Conservation (phyloP, 1,284 basidiomycete genomes). For the Rhodotorula sp. region DNA sequence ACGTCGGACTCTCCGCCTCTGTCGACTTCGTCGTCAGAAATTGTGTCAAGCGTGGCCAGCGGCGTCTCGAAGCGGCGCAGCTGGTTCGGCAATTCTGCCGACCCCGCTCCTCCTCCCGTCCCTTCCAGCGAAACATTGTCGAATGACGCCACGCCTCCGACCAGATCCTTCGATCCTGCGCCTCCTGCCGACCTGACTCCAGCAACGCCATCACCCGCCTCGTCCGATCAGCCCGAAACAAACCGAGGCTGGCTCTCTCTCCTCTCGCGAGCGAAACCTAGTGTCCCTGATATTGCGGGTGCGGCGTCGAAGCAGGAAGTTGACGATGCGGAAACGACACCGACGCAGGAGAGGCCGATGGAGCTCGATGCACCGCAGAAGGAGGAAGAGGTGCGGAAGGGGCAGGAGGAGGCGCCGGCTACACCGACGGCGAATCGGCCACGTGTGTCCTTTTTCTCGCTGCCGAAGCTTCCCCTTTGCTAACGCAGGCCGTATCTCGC, state of each 20-base stretch:
- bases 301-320: background rate
- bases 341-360: background rate
- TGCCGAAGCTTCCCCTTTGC: too few species aligned
- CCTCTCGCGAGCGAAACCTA: conserved; percentile 1
- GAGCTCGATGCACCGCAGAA: background rate
- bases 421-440: background rate
- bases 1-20: too few species aligned
- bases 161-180: background rate
- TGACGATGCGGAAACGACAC: background rate
- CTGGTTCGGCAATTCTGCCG: too few species aligned
- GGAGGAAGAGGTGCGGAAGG: background rate
- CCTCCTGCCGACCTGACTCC: background rate
- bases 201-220: too few species aligned
- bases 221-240: background rate
- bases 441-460: background rate
- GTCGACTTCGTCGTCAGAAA: too few species aligned
- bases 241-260: conserved; percentile 3
- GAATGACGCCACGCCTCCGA: too few species aligned
- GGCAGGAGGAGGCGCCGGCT: background rate
- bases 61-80: too few species aligned
- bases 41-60: too few species aligned
- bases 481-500: background rate
- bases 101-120: too few species aligned
- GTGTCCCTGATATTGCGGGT: background rate
- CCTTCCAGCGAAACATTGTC: too few species aligned